Evolutionary conservation across 768 basidiomycete species (phyloP).

Genomic region (Psilocybe sp.): DNA sequence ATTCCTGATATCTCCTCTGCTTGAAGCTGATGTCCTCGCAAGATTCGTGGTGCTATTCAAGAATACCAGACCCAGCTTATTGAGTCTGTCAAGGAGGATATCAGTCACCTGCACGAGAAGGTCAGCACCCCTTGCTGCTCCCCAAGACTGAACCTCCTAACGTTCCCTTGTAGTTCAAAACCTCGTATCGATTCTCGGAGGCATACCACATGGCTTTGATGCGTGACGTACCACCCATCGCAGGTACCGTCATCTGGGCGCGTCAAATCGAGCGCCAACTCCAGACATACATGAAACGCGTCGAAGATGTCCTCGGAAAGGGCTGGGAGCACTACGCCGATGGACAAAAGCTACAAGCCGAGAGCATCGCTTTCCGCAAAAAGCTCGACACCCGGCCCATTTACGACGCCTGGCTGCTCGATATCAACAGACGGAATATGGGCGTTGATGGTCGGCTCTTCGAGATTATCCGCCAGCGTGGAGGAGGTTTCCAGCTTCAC

Average conservation of each 20-base stretch:
- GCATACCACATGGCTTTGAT: constrained; percentile 98
- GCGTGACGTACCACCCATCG: constrained; percentile 97
- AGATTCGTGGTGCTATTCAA: constrained; percentile 98
- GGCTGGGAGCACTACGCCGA: constrained; percentile 99
- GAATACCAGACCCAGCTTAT: constrained; percentile 99
- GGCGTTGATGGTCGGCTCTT: constrained; percentile 89
- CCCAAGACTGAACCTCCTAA: no score
- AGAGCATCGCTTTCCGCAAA: constrained; percentile 87
- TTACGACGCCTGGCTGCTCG: constrained; percentile 94
- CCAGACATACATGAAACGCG: constrained; percentile 95
- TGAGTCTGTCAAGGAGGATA: constrained; percentile 98
- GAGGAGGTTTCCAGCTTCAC: constrained; percentile 79
- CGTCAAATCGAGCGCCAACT: constrained; percentile 98
- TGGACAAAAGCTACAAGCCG: constrained; percentile 93
- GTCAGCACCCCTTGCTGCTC: no score
- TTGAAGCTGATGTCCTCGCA: background rate
- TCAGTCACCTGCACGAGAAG: constrained; percentile 92
- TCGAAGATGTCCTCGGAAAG: constrained; percentile 96
- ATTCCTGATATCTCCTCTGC: background rate
- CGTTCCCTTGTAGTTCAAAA: constrained; percentile 69
- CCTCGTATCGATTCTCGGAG: constrained; percentile 92
- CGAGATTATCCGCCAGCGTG: constrained; percentile 62
- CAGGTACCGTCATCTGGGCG: constrained; percentile 98
- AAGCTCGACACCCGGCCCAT: constrained; percentile 94
- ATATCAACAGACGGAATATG: constrained; percentile 92